Conservation (phyloP, 2,329 filamentous ascomycete genomes). For the Beauveria sp. region DNA sequence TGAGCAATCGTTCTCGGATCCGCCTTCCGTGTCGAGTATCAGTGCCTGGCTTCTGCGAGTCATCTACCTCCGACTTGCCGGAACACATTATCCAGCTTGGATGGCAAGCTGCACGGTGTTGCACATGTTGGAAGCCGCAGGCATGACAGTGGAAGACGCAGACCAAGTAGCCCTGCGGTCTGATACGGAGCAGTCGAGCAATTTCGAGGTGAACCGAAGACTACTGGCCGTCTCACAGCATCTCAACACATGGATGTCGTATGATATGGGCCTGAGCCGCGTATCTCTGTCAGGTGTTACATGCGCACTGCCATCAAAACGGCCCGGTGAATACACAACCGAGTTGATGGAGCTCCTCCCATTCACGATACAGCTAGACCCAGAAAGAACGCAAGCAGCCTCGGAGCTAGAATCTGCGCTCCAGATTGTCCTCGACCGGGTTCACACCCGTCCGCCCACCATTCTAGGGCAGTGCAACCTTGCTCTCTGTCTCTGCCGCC, state of each 20-base stretch:
- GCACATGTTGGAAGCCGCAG: conserved; percentile 49
- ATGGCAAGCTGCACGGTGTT: conserved; percentile 50
- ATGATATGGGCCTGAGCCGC: conserved; percentile 48
- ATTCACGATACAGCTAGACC: conserved; percentile 46
- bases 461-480: conserved; percentile 47
- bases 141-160: conserved; percentile 33
- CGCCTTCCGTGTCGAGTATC: conserved; percentile 30
- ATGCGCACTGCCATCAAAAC: conserved; percentile 29
- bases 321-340: conserved; percentile 33
- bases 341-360: conserved; percentile 47
- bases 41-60: conserved; percentile 46
- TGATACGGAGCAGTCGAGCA: conserved; percentile 15
- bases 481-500: conserved; percentile 46
- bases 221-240: conserved; percentile 46
- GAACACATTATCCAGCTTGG: conserved; percentile 46
- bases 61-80: conserved; percentile 45
- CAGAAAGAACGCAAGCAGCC: conserved; percentile 34
- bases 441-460: conserved; percentile 33
- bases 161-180: conserved; percentile 18
- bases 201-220: conserved; percentile 32
- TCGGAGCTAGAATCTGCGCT: conserved; percentile 37
- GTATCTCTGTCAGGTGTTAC: conserved; percentile 40
- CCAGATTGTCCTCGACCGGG: conserved; percentile 29
- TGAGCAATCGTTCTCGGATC: conserved; percentile 28
- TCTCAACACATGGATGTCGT: conserved; percentile 52